Base-by-base conservation (phyloP, 1,284 basidiomycete species). In the Apiotrichum siamense region DNA sequence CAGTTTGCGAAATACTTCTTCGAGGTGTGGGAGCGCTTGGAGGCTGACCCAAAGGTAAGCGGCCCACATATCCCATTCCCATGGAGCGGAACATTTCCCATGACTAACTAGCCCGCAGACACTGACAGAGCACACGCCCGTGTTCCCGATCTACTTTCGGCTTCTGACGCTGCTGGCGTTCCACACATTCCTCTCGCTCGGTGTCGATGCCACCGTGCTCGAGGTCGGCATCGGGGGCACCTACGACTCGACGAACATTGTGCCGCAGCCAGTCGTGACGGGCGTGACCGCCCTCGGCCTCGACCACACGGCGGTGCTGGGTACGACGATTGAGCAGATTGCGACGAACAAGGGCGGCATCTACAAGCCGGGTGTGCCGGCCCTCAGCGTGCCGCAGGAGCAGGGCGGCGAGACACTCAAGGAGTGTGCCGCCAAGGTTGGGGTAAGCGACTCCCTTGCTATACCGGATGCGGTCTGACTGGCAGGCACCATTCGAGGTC, bases 331-430 rank as follows among this genome's bases (percentile, higher is more conserved):
- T 11, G 76, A 80, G 50, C 87, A 94, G 65, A 98, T 99, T 59
- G 91, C 93, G 1, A 83, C 81, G 78, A 96, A 98, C 68, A 99
- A 99, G 70, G 90, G 86, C 24, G 96, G 96, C 1, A 98, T 99
- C 49, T 98, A 87, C 76, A 99, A 99, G 79, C 75, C 82, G 68
- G 86, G 82, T 23, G 88, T 88, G 1, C 88, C 89, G 1, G 96
- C 96, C 2, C 77, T 94, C 44, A 85, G 86, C 2, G 87, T 96
- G 5, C 72, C 80, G 39, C 91, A 97, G 68, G 70, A 70, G 15
- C 83, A 84, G 3, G 87, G 82, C 0, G 75, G 87, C 63, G 75
- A 79, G 26, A 82, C 88, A 15, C 77, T 98, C 27, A 70, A 77
- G 57, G 72, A 82, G 44, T 79, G 83, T 47, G 89, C 92, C 1